phyloP scores from a whole-genome alignment of 495 filamentous ascomycete species.

The Xylaria curta region DNA sequence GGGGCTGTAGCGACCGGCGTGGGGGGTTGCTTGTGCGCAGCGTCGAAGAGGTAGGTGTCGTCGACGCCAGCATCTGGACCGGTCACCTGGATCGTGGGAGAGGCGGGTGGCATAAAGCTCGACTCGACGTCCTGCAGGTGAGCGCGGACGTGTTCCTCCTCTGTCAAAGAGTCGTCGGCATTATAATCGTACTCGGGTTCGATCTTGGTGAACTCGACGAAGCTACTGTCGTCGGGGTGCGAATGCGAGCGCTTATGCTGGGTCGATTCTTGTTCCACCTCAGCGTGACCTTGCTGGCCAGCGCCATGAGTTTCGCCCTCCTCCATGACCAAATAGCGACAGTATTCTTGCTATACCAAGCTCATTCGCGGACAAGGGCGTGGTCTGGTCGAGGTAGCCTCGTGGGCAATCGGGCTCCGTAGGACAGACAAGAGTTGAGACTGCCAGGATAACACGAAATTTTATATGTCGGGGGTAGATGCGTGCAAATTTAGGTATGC shows the following conservation, averaged over 20 bases:
- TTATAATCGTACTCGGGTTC: conserved; percentile 43
- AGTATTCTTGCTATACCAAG: neutral
- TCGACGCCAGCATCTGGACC: conserved; percentile 55
- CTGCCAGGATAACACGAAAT: neutral
- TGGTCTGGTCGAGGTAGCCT: neutral
- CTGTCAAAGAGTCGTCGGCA: conserved; percentile 54
- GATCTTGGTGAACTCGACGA: conserved; percentile 49
- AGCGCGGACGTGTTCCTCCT: conserved; percentile 51
- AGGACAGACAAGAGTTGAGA: neutral
- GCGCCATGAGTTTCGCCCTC: conserved; percentile 35
- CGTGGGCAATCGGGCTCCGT: neutral
- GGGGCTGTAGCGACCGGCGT: neutral
- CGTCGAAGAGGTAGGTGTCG: conserved; percentile 71
- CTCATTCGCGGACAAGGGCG: conserved; percentile 6
- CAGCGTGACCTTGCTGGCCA: conserved; percentile 5
- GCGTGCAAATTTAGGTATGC: neutral
- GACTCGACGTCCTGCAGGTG: conserved; percentile 88
- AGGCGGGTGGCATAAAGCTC: conserved; percentile 71
- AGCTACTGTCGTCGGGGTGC: conserved; percentile 47
- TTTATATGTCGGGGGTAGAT: neutral
- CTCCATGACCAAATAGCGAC: conserved; percentile 30
- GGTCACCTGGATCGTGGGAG: conserved; percentile 49
- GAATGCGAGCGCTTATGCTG: neutral
- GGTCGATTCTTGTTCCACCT: neutral
- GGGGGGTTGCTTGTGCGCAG: conserved; percentile 16